A percentile compares a stretch with the other conserved stretches of the same genome.
Evolutionary conservation across 192 early-diverging fungal genomes (phyloP).

Genomic region (Linnemannia schmuckeri): DNA sequence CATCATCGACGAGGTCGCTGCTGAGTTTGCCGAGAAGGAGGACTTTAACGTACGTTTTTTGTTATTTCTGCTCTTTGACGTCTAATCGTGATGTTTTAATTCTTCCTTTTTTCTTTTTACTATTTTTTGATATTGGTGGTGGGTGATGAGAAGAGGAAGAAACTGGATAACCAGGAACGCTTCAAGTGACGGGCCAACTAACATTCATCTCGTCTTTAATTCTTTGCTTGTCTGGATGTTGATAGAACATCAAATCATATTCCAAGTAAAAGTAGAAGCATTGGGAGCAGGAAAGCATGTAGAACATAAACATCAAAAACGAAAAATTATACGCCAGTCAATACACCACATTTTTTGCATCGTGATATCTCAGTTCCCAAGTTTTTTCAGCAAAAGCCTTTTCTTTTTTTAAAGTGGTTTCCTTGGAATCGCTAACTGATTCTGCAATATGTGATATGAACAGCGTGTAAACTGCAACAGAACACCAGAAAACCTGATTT

Average conservation of each 20-base stretch:
- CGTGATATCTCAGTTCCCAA: background rate
- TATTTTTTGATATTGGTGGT: background rate
- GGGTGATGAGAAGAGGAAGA: background rate
- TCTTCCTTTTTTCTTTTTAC: background rate
- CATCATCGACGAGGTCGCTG: conserved; percentile 82
- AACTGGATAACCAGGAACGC: background rate
- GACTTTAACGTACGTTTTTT: conserved; percentile 68
- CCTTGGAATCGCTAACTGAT: background rate
- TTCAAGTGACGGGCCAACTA: background rate
- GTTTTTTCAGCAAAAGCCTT: background rate
- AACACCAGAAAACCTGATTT: background rate
- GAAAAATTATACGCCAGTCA: background rate
- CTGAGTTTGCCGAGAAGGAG: conserved; percentile 83
- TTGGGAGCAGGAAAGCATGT: background rate
- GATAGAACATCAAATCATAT: conserved; percentile 41
- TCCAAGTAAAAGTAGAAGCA: conserved; percentile 23
- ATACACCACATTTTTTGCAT: background rate
- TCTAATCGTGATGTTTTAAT: conserved; percentile 16
- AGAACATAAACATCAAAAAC: background rate
- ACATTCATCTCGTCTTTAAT: background rate
- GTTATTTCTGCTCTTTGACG: conserved; percentile 47
- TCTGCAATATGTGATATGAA: background rate
- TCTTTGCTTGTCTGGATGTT: background rate
- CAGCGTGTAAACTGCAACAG: background rate
- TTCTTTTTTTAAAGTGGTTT: background rate